A percentile compares a stretch with the other conserved stretches of the same genome.
These are phyloP conservation scores for Helianthus annuus DNA, from an alignment of 129 eudicot species.

Conservation along the genomic window HanXRQr2.0-SUNRISE NC_035441.2:159437039-159437538, in stretches of 20 bases:
- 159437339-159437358: conserved; percentile 15
- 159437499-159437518: too few species aligned
- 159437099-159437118: conserved; percentile 87
- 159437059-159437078: conserved; percentile 97
- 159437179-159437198: conserved; percentile 96
- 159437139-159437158: conserved; percentile 98
- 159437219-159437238: conserved; percentile 2
- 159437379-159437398: not conserved
- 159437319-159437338: conserved; percentile 4
- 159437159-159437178: conserved; percentile 97
- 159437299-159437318: not conserved
- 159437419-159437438: not conserved
- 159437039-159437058: conserved; percentile 45
- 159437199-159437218: conserved; percentile 78
- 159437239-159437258: not conserved
- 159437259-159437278: not conserved
- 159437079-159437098: conserved; percentile 97
- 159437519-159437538: too few species aligned
- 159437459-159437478: too few species aligned
- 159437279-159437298: conserved; percentile 8
- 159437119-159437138: conserved; percentile 94
- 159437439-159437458: too few species aligned
- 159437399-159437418: not conserved
- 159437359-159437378: not conserved
- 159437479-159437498: too few species aligned